Percentiles rank a stretch among this genome's conserved stretches.
Evolutionary conservation across 2,329 filamentous ascomycete species (phyloP).

Genomic region (Colletotrichum gloeosporioides): DNA sequence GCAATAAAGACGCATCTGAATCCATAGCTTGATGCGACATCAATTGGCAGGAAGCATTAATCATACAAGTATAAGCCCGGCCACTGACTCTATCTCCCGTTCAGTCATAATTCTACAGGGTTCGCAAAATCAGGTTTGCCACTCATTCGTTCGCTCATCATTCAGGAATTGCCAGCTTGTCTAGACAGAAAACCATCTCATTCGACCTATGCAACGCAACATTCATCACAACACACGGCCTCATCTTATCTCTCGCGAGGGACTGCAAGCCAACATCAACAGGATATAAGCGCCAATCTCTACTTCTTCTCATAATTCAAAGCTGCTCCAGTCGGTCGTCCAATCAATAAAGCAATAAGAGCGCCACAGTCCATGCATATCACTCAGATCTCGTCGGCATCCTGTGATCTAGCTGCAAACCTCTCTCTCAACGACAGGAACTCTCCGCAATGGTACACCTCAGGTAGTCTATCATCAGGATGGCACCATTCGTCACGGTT

Average conservation of each 20-base stretch:
- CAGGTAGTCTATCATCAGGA: not conserved
- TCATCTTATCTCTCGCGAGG: no score
- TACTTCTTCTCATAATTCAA: not conserved
- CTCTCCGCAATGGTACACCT: not conserved
- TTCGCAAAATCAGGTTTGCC: not conserved
- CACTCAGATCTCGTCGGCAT: not conserved
- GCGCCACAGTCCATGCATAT: fast-evolving
- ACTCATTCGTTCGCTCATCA: not conserved
- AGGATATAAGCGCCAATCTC: not conserved
- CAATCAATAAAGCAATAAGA: not conserved
- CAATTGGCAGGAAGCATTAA: not conserved
- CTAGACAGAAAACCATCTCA: not conserved
- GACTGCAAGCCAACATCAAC: not conserved
- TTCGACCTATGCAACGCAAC: not conserved
- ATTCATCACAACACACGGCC: no score
- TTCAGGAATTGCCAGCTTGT: not conserved
- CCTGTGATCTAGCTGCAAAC: not conserved
- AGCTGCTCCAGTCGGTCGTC: not conserved
- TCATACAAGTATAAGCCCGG: not conserved
- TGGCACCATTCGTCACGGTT: not conserved
- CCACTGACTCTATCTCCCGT: not conserved
- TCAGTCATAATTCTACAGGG: not conserved
- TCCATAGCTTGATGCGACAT: not conserved
- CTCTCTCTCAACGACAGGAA: not conserved
- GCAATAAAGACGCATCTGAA: not conserved